Evolutionary conservation across 164 flowering plant species (phyloP).

Genomic region (Cinnamomum chago): DNA sequence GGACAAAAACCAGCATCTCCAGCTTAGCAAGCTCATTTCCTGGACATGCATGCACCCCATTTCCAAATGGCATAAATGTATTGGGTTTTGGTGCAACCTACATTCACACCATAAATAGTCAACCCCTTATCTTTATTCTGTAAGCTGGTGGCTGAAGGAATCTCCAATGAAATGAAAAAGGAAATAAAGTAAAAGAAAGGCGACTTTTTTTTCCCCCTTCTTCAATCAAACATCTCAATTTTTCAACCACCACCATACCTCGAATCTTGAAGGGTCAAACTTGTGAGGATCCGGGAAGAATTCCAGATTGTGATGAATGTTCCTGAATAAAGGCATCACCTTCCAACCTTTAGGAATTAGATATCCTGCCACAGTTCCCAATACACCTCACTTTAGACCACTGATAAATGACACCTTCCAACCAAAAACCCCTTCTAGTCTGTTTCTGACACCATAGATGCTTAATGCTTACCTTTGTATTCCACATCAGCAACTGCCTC

Average conservation of each 20-base stretch:
- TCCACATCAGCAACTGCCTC: conserved; percentile 91
- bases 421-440: not conserved
- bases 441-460: not conserved
- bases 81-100: conserved; percentile 70
- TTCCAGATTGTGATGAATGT: conserved; percentile 76
- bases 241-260: conserved; percentile 38
- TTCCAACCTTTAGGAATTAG: conserved; percentile 97
- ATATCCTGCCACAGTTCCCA: conserved; percentile 50
- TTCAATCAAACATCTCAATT: not conserved
- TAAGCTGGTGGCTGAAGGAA: not conserved
- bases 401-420: not conserved
- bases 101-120: not conserved
- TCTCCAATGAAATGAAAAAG: not conserved
- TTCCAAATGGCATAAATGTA: conserved; percentile 79
- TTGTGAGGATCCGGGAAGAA: conserved; percentile 64
- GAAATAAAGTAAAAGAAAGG: not conserved
- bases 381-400: not conserved
- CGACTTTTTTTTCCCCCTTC: not conserved
- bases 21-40: conserved; percentile 85
- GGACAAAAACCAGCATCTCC: conserved; percentile 56
- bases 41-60: conserved; percentile 73
- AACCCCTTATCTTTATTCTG: not conserved
- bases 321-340: conserved; percentile 89
- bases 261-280: conserved; percentile 86
- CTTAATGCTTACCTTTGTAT: conserved; percentile 56